Base-by-base conservation (phyloP, 2,329 filamentous ascomycete species). In the Aaosphaeria arxii region DNA sequence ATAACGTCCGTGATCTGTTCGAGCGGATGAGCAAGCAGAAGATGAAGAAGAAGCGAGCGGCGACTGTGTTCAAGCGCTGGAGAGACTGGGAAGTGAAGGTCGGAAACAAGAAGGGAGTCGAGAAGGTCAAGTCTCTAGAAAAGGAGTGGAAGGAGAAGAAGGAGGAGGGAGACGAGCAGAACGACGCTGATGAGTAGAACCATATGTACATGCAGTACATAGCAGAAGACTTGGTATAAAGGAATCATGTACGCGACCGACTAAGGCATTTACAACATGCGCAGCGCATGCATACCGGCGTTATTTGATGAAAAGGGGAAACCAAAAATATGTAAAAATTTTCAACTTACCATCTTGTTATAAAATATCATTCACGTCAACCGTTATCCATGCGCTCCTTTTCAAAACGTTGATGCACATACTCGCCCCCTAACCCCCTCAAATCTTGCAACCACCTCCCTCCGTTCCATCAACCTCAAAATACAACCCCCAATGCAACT, bases 1-100 rank as follows among this genome's bases (percentile, higher is more conserved):
- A 83, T 38, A 75, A 71, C 9, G 82, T 94, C 11, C 78, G 91
- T 42, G 84, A 86, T 51, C 74, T 97, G 42, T 97, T 94, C 66
- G 90, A 95, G 74, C 80, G 91, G 40, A 87, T 91, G 63, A 77
- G 81, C 29, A 83, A 63, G 52, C 63, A 54, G 38, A 72, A 77
- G 61, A 76, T 96, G 58, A 96, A 95, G 78, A 82, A 87, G 38
- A 85, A 89, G 67, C 83, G 91, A 66, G 91, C 91, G 11, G 86
- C 87, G 74, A 87, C 85, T 64, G 89, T 95, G 77, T 99, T 97
- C 74, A 89, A 89, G 74, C 82, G 88, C 58, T 99, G 94, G 94
- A 82, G 87, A 48, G 83, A 87, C 57, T 97, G 90, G 82, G 94
- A 99, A 76, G 84, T 87, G 72, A 67, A 69, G 42, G 61, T 82